Evolutionary conservation across 2,329 filamentous ascomycete genomes (phyloP), one percentile per base, ranked within the genome.

Genomic region (Pseudogymnoascus sp.): DNA sequence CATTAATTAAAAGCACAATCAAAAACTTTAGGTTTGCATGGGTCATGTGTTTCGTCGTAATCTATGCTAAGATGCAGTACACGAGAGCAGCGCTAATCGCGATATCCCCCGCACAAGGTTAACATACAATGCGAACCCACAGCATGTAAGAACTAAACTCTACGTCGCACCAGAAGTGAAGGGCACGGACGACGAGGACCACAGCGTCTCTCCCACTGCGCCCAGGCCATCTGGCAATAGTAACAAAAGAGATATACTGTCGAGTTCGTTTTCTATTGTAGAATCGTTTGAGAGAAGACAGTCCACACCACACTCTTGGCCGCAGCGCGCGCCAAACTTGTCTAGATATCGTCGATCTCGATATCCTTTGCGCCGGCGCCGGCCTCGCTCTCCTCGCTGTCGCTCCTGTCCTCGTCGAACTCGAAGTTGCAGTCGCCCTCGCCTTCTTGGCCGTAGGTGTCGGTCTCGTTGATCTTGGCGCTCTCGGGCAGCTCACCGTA

Each of bases 381-480:
- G 60, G 75, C 80, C 62, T 79, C 82, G 62, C 80, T 82, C 33
- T 84, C 79, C 53, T 80, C 82, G 61, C 81, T 84, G 73, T 90
- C 88, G 61, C 69, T 71, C 69, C 88, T 83, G 78, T 96, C 93
- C 78, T 97, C 93, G 80, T 96, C 95, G 82, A 97, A 97, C 81
- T 97, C 95, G 83, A 99, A 96, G 80, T 95, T 95, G 80, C 90
- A 91, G 74, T 96, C 91, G 78, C 95, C 93, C 77, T 96, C 89
- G 78, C 92, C 93, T 77, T 93, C 90, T 78, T 93, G 90, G 74
- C 91, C 86, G 74, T 89, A 96, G 59, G 91, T 96, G 78, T 97
- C 95, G 68, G 92, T 96, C 86, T 99, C 95, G 86, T 99, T 99
- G 86, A 99, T 99, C 89, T 97, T 97, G 77, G 95, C 95, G 74